Conservation (phyloP, 192 early-diverging fungal genomes). For the Coemansia sp. region DNA sequence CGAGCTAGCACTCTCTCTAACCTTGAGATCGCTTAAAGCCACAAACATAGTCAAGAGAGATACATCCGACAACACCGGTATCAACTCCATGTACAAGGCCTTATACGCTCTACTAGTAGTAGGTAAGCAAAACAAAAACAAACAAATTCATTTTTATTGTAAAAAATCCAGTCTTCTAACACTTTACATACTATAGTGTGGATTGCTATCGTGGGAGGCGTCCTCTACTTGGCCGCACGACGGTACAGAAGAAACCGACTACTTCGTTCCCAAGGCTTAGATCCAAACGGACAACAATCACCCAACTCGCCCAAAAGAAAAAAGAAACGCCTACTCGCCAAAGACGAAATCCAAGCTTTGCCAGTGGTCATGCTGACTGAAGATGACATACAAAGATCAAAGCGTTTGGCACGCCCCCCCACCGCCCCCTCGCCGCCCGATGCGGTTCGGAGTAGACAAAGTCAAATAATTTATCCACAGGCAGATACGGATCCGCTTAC, state of each 20-base stretch:
- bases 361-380: conserved; percentile 24
- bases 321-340: conserved; percentile 21
- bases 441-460: neutral
- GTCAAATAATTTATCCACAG: neutral
- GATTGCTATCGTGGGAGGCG: conserved; percentile 15
- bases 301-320: neutral
- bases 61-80: neutral
- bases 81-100: conserved; percentile 9
- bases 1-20: neutral
- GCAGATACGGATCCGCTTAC: neutral
- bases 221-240: conserved; percentile 16
- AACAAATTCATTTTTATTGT: too few species aligned
- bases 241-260: conserved; percentile 9
- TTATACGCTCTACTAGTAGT: conserved; percentile 16
- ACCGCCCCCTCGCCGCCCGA: neutral
- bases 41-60: neutral
- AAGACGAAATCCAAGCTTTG: conserved; percentile 23
- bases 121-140: neutral
- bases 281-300: neutral
- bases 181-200: conserved; percentile 13
- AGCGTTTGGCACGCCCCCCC: conserved; percentile 10
- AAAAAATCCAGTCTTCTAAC: too few species aligned
- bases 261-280: conserved; percentile 5
- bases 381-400: conserved; percentile 35
- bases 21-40: neutral